Evolutionary conservation across 768 basidiomycete genomes (phyloP), one percentile per base, ranked within the genome.

Genomic region (Macrocybe gigantea): DNA sequence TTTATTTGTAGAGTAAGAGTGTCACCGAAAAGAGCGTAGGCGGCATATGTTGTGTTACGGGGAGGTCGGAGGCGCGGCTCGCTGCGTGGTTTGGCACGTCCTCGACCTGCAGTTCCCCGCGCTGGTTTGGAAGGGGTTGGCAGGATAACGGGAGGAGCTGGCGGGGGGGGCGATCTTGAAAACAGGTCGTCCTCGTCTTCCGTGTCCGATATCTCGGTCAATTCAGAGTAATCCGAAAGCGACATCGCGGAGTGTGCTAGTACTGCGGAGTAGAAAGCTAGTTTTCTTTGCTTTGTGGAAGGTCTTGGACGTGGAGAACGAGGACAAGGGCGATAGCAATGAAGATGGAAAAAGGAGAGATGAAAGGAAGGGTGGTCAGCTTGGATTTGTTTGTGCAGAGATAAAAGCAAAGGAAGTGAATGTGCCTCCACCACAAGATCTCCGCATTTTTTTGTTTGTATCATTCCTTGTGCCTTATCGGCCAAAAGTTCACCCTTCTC

Each of bases 151-250:
- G 14, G 14, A 5, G 41, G 31, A 13, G 36, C 13, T 5, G 38
- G 51, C 22, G 38, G 10, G 22, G 22, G 5, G 22, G 22, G 5
- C 15, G 38, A 33, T 4, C 53, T 57, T 33, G 49, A 37, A 6
- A 57, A 35, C 7, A 61, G 60, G 15, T 56, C 49, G 38, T 68
- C 64, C 0, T 67, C 68, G 6, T 70, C 65, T 7, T 74, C 74
- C 13, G 67, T 64, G 6, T 63, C 64, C 4, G 70, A 70, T 33
- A 77, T 55, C 38, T 77, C 75, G 13, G 76, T 77, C 38, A 78
- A 59, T 45, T 75, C 73, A 3, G 77, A 78, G 30, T 66, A 67
- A 36, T 56, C 51, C 10, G 13, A 13, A 41, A 22, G 14, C 14
- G n/a, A 41, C 39, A 35, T 36, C 10, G 32, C 40, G 22, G 22